These are phyloP conservation scores for Lichtheimia ramosa DNA, from an alignment of 371 early-diverging fungal genomes.

Conservation along the genomic window DNA sequence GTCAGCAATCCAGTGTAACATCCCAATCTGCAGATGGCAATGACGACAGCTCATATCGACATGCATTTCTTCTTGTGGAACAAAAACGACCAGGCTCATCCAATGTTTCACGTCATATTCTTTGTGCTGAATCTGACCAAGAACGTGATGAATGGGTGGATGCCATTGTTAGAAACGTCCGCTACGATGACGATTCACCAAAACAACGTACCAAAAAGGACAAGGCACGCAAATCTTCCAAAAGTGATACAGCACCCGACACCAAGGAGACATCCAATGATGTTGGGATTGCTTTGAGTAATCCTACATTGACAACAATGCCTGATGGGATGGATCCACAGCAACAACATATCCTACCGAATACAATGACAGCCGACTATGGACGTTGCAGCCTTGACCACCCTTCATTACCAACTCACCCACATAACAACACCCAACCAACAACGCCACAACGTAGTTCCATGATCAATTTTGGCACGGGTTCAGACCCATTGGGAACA, in stretches of 20 bases:
- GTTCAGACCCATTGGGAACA: slow-evolving; percentile 11
- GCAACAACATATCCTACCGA: too few relatives aligned
- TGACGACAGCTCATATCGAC: slow-evolving; percentile 66
- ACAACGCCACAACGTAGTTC: slow-evolving; percentile 38
- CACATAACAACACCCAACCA: slow-evolving; percentile 9
- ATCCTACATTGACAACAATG: not conserved
- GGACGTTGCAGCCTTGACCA: slow-evolving; percentile 21
- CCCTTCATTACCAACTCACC: not conserved
- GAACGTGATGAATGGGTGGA: slow-evolving; percentile 92
- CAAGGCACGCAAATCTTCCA: slow-evolving; percentile 40
- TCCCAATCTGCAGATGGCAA: slow-evolving; percentile 45
- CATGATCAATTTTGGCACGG: slow-evolving; percentile 25
- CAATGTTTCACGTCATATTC: slow-evolving; percentile 69
- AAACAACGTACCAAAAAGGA: slow-evolving; percentile 16
- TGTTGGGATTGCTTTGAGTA: slow-evolving; percentile 18
- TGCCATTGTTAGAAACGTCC: slow-evolving; percentile 57
- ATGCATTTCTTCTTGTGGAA: slow-evolving; percentile 81
- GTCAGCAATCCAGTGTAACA: slow-evolving; percentile 38
- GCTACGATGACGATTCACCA: slow-evolving; percentile 23
- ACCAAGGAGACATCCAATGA: slow-evolving; percentile 15
- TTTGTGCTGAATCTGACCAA: slow-evolving; percentile 86
- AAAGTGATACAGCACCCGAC: slow-evolving; percentile 35
- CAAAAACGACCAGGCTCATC: slow-evolving; percentile 63
- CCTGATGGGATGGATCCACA: slow-evolving; percentile 7
- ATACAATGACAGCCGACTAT: not conserved